These are phyloP conservation scores for Combretum micranthum DNA, from an alignment of 345 rosid species.

Conservation along the genomic window DNA sequence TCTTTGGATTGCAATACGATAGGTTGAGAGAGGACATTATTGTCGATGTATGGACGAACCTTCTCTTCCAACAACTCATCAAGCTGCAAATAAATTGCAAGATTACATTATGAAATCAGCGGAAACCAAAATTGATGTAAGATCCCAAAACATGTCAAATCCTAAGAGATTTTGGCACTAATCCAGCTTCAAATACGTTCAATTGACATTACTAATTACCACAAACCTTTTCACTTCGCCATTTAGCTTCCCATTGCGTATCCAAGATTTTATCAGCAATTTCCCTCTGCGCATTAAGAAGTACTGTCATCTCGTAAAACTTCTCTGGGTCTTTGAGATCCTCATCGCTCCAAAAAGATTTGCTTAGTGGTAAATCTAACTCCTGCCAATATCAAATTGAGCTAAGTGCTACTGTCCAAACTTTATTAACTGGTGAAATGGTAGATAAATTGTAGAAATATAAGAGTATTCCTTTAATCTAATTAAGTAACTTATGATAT, in stretches of 20 bases:
- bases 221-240: conserved; percentile 88
- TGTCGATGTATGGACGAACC: conserved; percentile 53
- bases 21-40: conserved; percentile 48
- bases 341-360: conserved; percentile 82
- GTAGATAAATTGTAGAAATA: neutral
- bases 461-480: neutral
- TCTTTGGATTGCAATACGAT: conserved; percentile 46
- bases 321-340: conserved; percentile 75
- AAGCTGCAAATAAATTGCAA: conserved; percentile 35
- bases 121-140: neutral
- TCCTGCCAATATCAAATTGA: conserved; percentile 39
- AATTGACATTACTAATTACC: neutral
- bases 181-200: neutral
- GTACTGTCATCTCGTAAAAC: conserved; percentile 86
- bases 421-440: too few relatives aligned
- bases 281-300: conserved; percentile 91
- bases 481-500: too few relatives aligned
- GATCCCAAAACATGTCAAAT: neutral
- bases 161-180: neutral
- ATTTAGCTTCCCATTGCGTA: conserved; percentile 81
- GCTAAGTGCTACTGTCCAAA: conserved; percentile 7
- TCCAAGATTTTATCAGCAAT: conserved; percentile 77
- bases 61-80: conserved; percentile 80
- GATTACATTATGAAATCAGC: neutral
- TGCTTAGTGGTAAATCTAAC: conserved; percentile 70